Conservation (phyloP, 2,329 filamentous ascomycete species). For the Claviceps pazoutovae region DNA sequence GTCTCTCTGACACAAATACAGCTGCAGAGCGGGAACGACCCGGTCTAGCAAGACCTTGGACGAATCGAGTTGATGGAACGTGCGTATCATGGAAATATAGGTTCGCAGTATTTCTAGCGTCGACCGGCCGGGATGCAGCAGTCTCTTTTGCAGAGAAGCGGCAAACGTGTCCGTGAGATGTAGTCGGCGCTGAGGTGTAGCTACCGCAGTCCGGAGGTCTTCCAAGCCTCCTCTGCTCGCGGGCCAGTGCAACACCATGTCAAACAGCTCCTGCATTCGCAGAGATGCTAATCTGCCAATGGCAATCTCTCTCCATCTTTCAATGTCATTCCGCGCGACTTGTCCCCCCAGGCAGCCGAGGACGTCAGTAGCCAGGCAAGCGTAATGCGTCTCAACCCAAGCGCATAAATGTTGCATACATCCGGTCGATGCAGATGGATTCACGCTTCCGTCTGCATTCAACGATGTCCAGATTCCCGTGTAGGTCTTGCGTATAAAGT, state of each 20-base stretch:
- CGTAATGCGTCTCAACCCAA: constrained; percentile 57
- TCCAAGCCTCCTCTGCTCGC: constrained; percentile 56
- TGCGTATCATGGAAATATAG: constrained; percentile 67
- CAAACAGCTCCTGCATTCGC: constrained; percentile 60
- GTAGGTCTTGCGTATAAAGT: constrained; percentile 48
- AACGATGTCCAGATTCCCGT: constrained; percentile 42
- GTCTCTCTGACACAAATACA: constrained; percentile 64
- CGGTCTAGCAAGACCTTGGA: constrained; percentile 65
- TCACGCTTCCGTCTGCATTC: constrained; percentile 9
- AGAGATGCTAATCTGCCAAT: constrained; percentile 53
- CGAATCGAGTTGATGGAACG: constrained; percentile 61
- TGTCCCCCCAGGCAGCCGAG: constrained; percentile 32
- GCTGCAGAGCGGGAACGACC: constrained; percentile 56
- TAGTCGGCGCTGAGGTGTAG: constrained; percentile 51
- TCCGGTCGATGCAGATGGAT: constrained; percentile 13
- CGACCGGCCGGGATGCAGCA: constrained; percentile 63
- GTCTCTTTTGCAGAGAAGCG: constrained; percentile 45
- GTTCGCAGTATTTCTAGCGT: constrained; percentile 63
- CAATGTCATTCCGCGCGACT: constrained; percentile 41
- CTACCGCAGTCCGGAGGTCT: constrained; percentile 58
- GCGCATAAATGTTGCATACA: constrained; percentile 45
- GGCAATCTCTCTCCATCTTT: constrained; percentile 58
- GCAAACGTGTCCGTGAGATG: constrained; percentile 59
- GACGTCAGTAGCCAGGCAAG: constrained; percentile 49
- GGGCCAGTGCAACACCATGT: constrained; percentile 67